These are phyloP conservation scores for Rhizophagus clarus DNA, from an alignment of 192 early-diverging fungal genomes.

Conservation along the genomic window DNA sequence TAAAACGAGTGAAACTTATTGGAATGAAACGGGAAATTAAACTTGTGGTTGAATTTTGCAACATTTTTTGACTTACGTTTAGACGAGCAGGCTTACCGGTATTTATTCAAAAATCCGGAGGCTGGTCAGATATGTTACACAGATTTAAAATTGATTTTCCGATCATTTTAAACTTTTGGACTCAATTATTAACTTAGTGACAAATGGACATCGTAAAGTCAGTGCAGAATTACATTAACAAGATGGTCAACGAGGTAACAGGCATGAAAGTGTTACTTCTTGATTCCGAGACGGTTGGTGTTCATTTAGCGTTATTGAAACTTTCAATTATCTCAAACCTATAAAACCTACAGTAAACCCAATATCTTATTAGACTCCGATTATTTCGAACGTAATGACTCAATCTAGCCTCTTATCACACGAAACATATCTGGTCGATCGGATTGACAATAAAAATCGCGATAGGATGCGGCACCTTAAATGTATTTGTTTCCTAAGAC, in stretches of 20 bases:
- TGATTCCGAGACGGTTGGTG: slow-evolving; percentile 84
- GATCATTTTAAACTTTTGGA: too few species aligned
- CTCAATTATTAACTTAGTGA: too few species aligned
- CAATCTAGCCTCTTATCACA: slow-evolving; percentile 90
- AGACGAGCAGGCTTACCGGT: not conserved
- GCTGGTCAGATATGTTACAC: too few species aligned
- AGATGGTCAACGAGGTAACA: slow-evolving; percentile 85
- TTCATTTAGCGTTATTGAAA: not conserved
- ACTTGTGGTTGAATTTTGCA: not conserved
- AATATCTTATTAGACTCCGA: slow-evolving; percentile 72
- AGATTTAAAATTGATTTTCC: too few species aligned
- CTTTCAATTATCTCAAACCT: not conserved
- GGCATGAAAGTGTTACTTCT: slow-evolving; percentile 99
- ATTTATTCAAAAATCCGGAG: too few species aligned
- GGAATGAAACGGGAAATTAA: not conserved
- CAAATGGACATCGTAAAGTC: slow-evolving; percentile 80
- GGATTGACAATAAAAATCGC: slow-evolving; percentile 80
- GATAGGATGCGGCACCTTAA: slow-evolving; percentile 96
- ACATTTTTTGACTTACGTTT: not conserved
- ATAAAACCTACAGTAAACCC: not conserved
- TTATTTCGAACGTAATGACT: slow-evolving; percentile 91
- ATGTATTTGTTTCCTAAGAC: slow-evolving; percentile 90
- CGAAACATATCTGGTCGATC: slow-evolving; percentile 94
- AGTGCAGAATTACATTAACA: slow-evolving; percentile 86
- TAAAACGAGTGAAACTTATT: not conserved